Evolutionary conservation across 176 grass and related monocot genomes (phyloP).

Genomic region (Eremochloa ophiuroides): DNA sequence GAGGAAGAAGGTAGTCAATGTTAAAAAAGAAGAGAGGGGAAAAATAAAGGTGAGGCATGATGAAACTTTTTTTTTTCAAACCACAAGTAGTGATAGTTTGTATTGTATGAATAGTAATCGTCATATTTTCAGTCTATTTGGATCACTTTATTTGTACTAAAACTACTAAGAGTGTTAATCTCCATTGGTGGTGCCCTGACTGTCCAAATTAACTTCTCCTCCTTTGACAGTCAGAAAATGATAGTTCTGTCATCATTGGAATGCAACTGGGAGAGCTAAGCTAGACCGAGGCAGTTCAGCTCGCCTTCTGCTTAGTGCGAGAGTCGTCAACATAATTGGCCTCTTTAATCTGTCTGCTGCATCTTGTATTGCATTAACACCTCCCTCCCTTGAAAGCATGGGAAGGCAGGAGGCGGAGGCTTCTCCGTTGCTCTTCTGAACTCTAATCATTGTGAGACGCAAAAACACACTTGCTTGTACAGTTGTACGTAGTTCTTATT

Average conservation of each 20-base stretch:
- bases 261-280: background rate
- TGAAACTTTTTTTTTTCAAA: too few species aligned
- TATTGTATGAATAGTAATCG: too few species aligned
- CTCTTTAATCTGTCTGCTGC: background rate
- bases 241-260: background rate
- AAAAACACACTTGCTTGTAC: background rate
- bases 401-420: too few species aligned
- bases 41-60: too few species aligned
- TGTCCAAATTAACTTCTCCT: background rate
- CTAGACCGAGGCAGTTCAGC: background rate
- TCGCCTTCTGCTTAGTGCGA: conserved; percentile 1
- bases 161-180: too few species aligned
- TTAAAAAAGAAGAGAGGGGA: too few species aligned
- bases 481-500: conserved; percentile 54
- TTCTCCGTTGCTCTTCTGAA: conserved; percentile 43
- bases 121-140: too few species aligned
- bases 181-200: too few species aligned
- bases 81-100: too few species aligned
- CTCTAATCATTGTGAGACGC: conserved; percentile 42
- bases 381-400: background rate
- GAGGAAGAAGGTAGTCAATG: too few species aligned
- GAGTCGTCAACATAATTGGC: background rate
- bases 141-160: too few species aligned
- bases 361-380: background rate
- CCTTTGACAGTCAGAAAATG: conserved; percentile 4